A percentile compares a stretch with the other conserved stretches of the same genome.
These are phyloP conservation scores for Polymyxa betae DNA, from an alignment of 208 protist species.

Conservation along the genomic window DNA sequence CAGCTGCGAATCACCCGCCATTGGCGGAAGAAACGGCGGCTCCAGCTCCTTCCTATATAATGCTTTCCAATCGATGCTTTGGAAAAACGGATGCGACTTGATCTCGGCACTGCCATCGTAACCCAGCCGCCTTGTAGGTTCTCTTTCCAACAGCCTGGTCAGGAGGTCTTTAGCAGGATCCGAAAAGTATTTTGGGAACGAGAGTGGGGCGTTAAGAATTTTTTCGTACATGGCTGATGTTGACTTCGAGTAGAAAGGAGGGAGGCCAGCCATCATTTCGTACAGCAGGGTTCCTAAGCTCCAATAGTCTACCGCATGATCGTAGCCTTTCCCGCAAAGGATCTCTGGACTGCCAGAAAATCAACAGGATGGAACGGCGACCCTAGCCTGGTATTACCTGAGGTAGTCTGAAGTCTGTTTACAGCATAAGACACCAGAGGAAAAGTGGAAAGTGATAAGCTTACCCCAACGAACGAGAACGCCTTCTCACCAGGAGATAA, in stretches of 20 bases:
- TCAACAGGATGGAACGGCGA: not conserved
- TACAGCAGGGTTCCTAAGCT: conserved; percentile 76
- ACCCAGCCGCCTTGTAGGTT: conserved; percentile 64
- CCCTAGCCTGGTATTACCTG: not conserved
- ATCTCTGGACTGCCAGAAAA: conserved; percentile 34
- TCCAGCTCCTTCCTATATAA: conserved; percentile 47
- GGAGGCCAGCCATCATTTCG: conserved; percentile 78
- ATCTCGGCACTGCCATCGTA: conserved; percentile 66
- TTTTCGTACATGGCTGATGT: conserved; percentile 71
- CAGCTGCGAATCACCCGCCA: not conserved
- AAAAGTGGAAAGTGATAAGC: not conserved
- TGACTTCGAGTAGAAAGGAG: conserved; percentile 76
- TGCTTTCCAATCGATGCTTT: conserved; percentile 53
- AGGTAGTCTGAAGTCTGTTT: conserved; percentile 27
- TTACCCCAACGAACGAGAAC: conserved; percentile 48
- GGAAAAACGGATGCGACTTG: conserved; percentile 66
- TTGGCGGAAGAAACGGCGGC: conserved; percentile 54
- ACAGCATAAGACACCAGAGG: not conserved
- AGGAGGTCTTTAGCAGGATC: conserved; percentile 66
- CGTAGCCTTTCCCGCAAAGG: conserved; percentile 69
- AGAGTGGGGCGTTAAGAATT: conserved; percentile 67
- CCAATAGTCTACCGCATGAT: conserved; percentile 80
- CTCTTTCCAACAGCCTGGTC: conserved; percentile 60
- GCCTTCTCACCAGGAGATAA: not conserved
- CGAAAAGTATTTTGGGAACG: conserved; percentile 66